Evolutionary conservation across 2,329 filamentous ascomycete genomes (phyloP), one percentile per base, ranked within the genome.

Genomic region (Drechmeria coniospora): DNA sequence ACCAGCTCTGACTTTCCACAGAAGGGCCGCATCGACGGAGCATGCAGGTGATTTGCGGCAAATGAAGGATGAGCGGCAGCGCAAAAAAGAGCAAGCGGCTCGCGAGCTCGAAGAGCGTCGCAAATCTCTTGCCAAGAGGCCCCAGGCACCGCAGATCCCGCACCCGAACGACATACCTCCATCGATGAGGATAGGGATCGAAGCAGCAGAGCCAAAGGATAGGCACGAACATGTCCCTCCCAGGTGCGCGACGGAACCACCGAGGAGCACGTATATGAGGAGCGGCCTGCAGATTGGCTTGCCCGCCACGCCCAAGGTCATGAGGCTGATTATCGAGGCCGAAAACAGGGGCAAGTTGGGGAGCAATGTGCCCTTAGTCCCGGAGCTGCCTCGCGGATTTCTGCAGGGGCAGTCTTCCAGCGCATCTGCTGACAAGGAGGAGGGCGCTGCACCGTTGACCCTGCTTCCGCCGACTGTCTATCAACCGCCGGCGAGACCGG

Each of bases 281-380:
- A 54, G 45, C 3, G 63, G 63, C 1, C 59, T 66, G 1, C 64
- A 68, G 5, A 66, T 87, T 28, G 86, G 84, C 1, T 65, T 93
- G n/a, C 84, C 87, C 10, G 82, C 84, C 2, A 94, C 86, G 1
- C 86, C 87, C 17, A 76, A 82, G 55, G 84, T 84, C 1, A 92
- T 94, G 84, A 72, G 79, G 13, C 73, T 92, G 2, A 73, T 81
- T 23, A 74, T 87, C 39, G 68, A 71, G 38, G 53, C 62, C 3
- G 66, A 74, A 32, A 57, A 63, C 24, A 23, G 57, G 55, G 41
- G 31, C 56, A 63, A 31, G 23, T 35, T 31, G 16, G 48, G 37
- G 32, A 47, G 32, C 25, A 43, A 43, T 2, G 59, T 72, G 17
- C 72, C 74, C 0, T 61, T 66, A n/a, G 56, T 71, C 4, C 67